A percentile compares a stretch with the other conserved stretches of the same genome.
These are phyloP conservation scores for Amylostereum chailletii DNA, from an alignment of 1,284 basidiomycete species.

Conservation along the genomic window DNA sequence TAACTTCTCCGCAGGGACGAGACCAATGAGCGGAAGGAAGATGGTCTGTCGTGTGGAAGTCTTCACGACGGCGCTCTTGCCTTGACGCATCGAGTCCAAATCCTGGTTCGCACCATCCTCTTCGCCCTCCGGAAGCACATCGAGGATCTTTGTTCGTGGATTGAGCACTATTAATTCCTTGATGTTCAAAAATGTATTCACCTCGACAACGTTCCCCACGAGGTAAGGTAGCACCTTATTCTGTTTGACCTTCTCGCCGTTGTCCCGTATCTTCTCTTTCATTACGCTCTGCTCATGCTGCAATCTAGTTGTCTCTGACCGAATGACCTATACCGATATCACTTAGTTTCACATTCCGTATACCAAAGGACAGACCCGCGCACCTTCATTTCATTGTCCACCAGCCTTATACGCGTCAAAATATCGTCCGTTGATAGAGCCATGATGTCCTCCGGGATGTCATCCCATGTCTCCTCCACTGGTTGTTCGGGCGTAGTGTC, in stretches of 20 bases:
- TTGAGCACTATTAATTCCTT: neutral
- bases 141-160: conserved; percentile 61
- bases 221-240: conserved; percentile 99
- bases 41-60: conserved; percentile 97
- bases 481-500: conserved; percentile 65
- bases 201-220: conserved; percentile 96
- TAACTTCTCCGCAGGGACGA: conserved; percentile 87
- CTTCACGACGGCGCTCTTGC: conserved; percentile 98
- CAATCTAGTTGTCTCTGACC: conserved; percentile 85
- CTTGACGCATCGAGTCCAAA: conserved; percentile 90
- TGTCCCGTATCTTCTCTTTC: conserved; percentile 98
- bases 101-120: conserved; percentile 94
- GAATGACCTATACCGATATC: conserved; percentile 68
- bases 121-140: conserved; percentile 89
- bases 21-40: conserved; percentile 95
- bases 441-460: conserved; percentile 77
- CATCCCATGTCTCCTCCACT: conserved; percentile 70
- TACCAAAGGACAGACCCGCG: conserved; percentile 9
- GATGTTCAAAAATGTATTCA: conserved; percentile 23
- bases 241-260: conserved; percentile 98
- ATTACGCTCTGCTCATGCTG: conserved; percentile 93
- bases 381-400: conserved; percentile 94
- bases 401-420: conserved; percentile 76
- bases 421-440: conserved; percentile 75
- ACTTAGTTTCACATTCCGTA: neutral